phyloP scores from a whole-genome alignment of 805 yeast genomes.

The Pichia cabralensis region DNA sequence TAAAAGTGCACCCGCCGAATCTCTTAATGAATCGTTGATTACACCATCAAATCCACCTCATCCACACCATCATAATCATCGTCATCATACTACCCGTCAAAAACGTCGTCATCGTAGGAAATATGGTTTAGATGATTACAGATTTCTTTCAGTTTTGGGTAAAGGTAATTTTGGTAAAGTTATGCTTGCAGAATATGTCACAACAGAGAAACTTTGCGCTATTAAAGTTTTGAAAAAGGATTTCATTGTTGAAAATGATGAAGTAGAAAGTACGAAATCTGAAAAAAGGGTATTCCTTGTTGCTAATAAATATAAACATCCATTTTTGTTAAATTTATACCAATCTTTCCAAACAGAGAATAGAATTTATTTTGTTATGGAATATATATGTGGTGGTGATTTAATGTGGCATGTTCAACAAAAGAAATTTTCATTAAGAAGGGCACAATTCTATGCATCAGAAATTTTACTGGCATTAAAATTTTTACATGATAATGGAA shows the following conservation, averaged over 20 bases:
- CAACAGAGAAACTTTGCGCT: slow-evolving; percentile 76
- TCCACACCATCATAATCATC: slow-evolving; percentile 9
- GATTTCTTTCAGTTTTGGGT: slow-evolving; percentile 88
- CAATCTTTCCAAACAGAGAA: slow-evolving; percentile 98
- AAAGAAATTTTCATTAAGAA: slow-evolving; percentile 72
- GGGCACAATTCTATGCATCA: slow-evolving; percentile 97
- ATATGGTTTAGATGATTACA: slow-evolving; percentile 91
- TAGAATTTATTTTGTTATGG: slow-evolving; percentile 96
- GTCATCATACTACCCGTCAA: slow-evolving; percentile 21
- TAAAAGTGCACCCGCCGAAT: background rate
- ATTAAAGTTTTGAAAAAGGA: slow-evolving; percentile 95
- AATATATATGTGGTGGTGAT: slow-evolving; percentile 95
- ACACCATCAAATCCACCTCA: slow-evolving; percentile 1
- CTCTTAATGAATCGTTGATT: background rate
- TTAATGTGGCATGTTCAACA: slow-evolving; percentile 99
- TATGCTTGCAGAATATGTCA: slow-evolving; percentile 90
- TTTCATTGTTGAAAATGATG: slow-evolving; percentile 90
- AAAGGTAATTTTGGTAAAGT: slow-evolving; percentile 99
- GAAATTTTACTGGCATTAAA: slow-evolving; percentile 88
- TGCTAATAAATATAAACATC: slow-evolving; percentile 78
- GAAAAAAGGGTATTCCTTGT: slow-evolving; percentile 81
- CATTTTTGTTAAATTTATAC: slow-evolving; percentile 80
- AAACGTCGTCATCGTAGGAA: slow-evolving; percentile 46
- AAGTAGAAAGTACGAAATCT: slow-evolving; percentile 88
- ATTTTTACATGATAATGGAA: slow-evolving; percentile 91